phyloP scores from a whole-genome alignment of 768 basidiomycete genomes.

The Boletus patriciae region DNA sequence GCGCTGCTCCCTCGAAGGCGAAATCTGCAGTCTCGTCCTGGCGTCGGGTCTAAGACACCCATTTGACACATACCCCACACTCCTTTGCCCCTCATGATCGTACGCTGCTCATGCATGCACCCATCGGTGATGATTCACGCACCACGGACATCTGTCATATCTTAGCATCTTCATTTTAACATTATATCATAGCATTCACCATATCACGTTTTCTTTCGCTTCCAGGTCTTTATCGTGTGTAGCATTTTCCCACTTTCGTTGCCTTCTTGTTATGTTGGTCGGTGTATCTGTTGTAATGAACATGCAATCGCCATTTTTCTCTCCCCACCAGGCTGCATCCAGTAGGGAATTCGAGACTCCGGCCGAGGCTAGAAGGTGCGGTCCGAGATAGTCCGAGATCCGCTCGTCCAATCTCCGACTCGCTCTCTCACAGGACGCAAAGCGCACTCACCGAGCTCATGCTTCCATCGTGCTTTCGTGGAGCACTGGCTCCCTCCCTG shows the following conservation, averaged over 20 bases:
- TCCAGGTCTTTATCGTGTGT: conserved; percentile 29
- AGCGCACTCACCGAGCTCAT: conserved; percentile 6
- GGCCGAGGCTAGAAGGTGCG: not conserved
- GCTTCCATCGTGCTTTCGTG: conserved; percentile 9
- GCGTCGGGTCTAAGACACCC: conserved; percentile 51
- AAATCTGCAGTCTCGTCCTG: conserved; percentile 45
- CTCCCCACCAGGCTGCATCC: not conserved
- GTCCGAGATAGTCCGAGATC: not conserved
- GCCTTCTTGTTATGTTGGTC: conserved; percentile 25
- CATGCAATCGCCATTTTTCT: conserved; percentile 1
- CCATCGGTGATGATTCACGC: conserved; percentile 29
- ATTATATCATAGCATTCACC: conserved; percentile 33
- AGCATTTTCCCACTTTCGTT: conserved; percentile 27
- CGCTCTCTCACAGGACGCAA: not conserved
- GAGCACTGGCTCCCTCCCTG: conserved; percentile 8
- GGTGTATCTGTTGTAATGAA: conserved; percentile 35
- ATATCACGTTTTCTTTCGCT: conserved; percentile 27
- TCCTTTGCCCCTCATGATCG: conserved; percentile 26
- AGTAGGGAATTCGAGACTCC: not conserved
- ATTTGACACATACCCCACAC: conserved; percentile 17
- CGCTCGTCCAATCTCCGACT: conserved; percentile 6
- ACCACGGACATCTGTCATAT: conserved; percentile 31
- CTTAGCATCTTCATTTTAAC: conserved; percentile 35
- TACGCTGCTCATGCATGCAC: conserved; percentile 27
- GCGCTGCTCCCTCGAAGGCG: conserved; percentile 42